Conservation (phyloP, 345 rosid genomes). For the Citrus sinensis region DVS_A1.0 CM039163.1:45040501-45041000, state of each 20-base stretch:
- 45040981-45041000: slow-evolving; percentile 39
- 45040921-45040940: slow-evolving; percentile 50
- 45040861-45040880: slow-evolving; percentile 50
- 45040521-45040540: slow-evolving; percentile 56
- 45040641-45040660: neutral
- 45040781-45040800: neutral
- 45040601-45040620: slow-evolving; percentile 31
- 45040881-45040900: slow-evolving; percentile 50
- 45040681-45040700: slow-evolving; percentile 33
- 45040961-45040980: slow-evolving; percentile 29
- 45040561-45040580: slow-evolving; percentile 51
- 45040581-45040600: slow-evolving; percentile 33
- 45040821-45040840: too few relatives aligned
- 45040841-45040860: slow-evolving; percentile 29
- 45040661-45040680: slow-evolving; percentile 17
- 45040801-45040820: neutral
- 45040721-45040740: slow-evolving; percentile 55
- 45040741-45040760: neutral
- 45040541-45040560: slow-evolving; percentile 59
- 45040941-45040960: slow-evolving; percentile 52
- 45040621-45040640: slow-evolving; percentile 29
- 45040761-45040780: too few relatives aligned
- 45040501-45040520: slow-evolving; percentile 13
- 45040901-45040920: slow-evolving; percentile 51
- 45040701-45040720: slow-evolving; percentile 50